These are phyloP conservation scores for Clitopilus hobsonii DNA, from an alignment of 768 basidiomycete species.

Conservation along the genomic window DNA sequence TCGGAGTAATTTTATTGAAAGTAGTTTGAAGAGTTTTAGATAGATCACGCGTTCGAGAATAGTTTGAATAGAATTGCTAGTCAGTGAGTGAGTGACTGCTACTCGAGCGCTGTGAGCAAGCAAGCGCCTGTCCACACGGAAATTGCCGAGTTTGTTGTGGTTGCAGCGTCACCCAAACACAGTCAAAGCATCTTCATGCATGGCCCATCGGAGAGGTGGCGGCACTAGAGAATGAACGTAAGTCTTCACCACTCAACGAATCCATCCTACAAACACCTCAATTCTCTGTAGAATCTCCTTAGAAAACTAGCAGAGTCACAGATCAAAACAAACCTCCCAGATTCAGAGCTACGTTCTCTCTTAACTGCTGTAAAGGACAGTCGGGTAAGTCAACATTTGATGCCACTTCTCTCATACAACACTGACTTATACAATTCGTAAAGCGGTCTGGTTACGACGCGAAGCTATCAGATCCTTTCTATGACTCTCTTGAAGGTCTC, in stretches of 20 bases:
- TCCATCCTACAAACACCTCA: slow-evolving; percentile 17
- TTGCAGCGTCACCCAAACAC: not conserved
- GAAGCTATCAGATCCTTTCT: slow-evolving; percentile 85
- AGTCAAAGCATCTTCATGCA: slow-evolving; percentile 7
- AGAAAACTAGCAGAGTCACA: slow-evolving; percentile 80
- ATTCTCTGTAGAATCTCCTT: slow-evolving; percentile 68
- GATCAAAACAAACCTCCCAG: slow-evolving; percentile 52
- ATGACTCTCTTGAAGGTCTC: slow-evolving; percentile 89
- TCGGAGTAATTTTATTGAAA: too few relatives aligned
- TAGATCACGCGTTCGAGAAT: too few relatives aligned
- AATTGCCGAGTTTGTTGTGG: not conserved
- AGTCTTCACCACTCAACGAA: slow-evolving; percentile 17
- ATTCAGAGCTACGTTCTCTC: slow-evolving; percentile 75
- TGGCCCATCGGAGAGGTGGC: slow-evolving; percentile 15
- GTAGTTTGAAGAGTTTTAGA: too few relatives aligned
- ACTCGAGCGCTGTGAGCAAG: not conserved
- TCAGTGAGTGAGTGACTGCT: not conserved
- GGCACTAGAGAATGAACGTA: slow-evolving; percentile 42
- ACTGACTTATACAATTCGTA: slow-evolving; percentile 3
- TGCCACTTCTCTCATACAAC: slow-evolving; percentile 13
- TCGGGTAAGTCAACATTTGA: slow-evolving; percentile 56
- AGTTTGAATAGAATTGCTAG: not conserved
- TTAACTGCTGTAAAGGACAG: slow-evolving; percentile 83
- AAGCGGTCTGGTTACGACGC: slow-evolving; percentile 49
- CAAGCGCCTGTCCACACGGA: not conserved